Percentiles rank a stretch among this genome's conserved stretches.
These are phyloP conservation scores for Eucalyptus erythrocorys DNA, from an alignment of 345 rosid genomes.

Conservation along the genomic window DNA sequence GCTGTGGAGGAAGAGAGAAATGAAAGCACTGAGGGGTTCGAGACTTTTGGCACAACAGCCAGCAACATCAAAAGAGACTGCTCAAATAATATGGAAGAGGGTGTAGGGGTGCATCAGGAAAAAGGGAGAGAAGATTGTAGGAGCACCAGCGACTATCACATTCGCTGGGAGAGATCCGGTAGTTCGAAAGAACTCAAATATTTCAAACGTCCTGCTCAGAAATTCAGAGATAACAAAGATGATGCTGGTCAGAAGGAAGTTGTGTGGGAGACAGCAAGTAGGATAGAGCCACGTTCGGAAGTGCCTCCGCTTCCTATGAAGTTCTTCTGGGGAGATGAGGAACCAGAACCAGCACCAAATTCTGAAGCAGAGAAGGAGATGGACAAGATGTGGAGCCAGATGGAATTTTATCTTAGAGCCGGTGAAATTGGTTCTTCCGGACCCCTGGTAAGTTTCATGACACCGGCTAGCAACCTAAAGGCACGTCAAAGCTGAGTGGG, in stretches of 20 bases:
- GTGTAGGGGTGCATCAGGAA: not conserved
- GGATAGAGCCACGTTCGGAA: not conserved
- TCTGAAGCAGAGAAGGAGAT: not conserved
- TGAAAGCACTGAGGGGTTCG: not conserved
- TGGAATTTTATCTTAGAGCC: not conserved
- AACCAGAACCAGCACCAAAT: not conserved
- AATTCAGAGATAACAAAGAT: not conserved
- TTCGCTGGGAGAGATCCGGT: not conserved
- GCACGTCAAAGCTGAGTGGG: not conserved
- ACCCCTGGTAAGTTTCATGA: not conserved
- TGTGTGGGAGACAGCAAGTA: not conserved
- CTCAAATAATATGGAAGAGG: not conserved
- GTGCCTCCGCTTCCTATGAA: not conserved
- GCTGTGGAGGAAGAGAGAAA: not conserved
- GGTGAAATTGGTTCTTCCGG: not conserved
- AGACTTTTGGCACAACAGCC: not conserved
- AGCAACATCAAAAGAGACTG: not conserved
- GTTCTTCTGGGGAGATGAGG: not conserved
- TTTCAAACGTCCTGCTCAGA: not conserved
- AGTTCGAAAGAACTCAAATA: not conserved
- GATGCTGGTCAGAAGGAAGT: not conserved
- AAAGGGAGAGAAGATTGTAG: not conserved
- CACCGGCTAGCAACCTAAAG: not conserved
- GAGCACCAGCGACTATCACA: not conserved
- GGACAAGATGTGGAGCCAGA: not conserved